Evolutionary conservation across 2,329 filamentous ascomycete species (phyloP).

Genomic region (Penicillium paneum): DNA sequence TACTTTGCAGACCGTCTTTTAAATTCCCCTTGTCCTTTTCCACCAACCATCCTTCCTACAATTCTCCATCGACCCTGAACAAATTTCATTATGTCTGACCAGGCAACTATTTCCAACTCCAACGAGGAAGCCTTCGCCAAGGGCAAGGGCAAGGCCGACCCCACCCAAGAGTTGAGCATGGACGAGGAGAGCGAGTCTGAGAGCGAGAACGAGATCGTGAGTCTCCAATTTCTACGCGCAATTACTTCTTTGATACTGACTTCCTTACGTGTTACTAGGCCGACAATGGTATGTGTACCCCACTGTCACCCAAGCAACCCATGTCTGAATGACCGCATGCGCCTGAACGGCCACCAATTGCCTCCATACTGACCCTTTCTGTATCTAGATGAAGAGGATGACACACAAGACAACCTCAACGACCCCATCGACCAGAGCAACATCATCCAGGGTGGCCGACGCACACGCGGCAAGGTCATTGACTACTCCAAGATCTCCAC

Average conservation of each 20-base stretch:
- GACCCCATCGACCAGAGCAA: conserved; percentile 89
- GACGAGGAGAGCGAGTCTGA: conserved; percentile 67
- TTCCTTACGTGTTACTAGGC: conserved; percentile 17
- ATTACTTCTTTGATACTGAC: background rate
- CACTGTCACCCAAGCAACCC: background rate
- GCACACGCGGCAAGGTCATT: conserved; percentile 88
- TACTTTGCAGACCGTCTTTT: conserved; percentile 27
- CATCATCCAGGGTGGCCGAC: conserved; percentile 73
- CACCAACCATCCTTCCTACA: conserved; percentile 21
- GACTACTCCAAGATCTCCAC: conserved; percentile 89
- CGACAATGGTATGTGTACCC: conserved; percentile 23
- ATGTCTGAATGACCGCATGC: background rate
- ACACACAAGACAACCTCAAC: conserved; percentile 68
- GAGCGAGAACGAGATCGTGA: conserved; percentile 50
- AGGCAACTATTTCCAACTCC: conserved; percentile 38
- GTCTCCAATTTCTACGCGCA: conserved; percentile 8
- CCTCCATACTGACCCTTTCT: conserved; percentile 23
- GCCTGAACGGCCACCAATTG: background rate
- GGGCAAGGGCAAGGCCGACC: conserved; percentile 76
- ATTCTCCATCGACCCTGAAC: conserved; percentile 8
- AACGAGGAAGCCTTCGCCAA: conserved; percentile 56
- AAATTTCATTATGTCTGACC: conserved; percentile 35
- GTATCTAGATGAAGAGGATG: conserved; percentile 60
- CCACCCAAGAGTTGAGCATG: conserved; percentile 62
- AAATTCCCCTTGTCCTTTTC: conserved; percentile 13